Base-by-base conservation (phyloP, 2,329 filamentous ascomycete genomes). In the Aureobasidium melanogenum region DNA sequence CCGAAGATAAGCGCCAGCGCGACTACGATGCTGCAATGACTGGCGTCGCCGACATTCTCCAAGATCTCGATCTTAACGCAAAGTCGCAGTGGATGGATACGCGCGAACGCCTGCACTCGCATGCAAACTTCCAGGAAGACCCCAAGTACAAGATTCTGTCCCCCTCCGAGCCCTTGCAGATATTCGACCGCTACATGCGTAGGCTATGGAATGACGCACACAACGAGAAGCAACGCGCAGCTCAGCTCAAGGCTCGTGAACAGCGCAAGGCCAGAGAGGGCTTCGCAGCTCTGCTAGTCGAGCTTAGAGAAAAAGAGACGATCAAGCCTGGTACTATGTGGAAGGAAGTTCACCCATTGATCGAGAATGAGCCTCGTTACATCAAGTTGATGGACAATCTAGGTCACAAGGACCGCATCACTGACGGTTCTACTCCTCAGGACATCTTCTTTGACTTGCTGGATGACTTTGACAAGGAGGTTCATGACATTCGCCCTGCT, bases 371-470 rank as follows among this genome's bases (percentile, higher is more conserved):
- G 69, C 82, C 87, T 51, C 89, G 92, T 66, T 97, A 96, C 74
- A 82, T 80, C 67, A 86, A 85, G 65, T 91, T 96, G 80, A 82
- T 92, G 63, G 92, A 91, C 56, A 90, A 95, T 71, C 76, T 83
- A 62, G 71, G 71, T 17, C 70, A 67, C 61, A 68, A 66, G 41
- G 60, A 60, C 24, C 52, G 46, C 15, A 30, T 47, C 19, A 47
- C 52, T 30, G 63, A 65, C 44, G 92, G 93, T 61, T 96, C 92
- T 5, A 88, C 85, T 5, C 90, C 94, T 15, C 82, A 96, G 66
- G 91, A 97, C 69, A 80, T 99, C 7, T 97, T 99, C 77, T 97
- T 93, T 91, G 94, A 99, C 72, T 80, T 92, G 51, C 82, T 97
- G 28, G 94, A 97, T 72, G 91, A 96, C 72, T 91, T 97, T 73